Percentiles rank a stretch among this genome's conserved stretches.
These are phyloP conservation scores for Castanopsis chinensis DNA, from an alignment of 306 rosid species.

Conservation along the genomic window DNA sequence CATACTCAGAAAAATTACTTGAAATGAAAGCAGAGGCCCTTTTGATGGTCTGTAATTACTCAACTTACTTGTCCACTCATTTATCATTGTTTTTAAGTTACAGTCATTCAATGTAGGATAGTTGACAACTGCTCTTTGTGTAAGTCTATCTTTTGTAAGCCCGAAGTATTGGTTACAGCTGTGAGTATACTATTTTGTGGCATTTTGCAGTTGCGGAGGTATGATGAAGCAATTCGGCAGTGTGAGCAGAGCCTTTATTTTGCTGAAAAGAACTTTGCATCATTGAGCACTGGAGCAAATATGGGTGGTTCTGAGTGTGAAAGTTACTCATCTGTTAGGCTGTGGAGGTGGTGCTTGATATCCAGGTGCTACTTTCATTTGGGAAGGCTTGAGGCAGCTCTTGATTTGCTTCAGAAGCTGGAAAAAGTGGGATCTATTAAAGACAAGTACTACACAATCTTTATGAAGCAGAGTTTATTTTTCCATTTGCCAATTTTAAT, in stretches of 20 bases:
- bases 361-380: conserved; percentile 77
- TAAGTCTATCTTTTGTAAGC: background rate
- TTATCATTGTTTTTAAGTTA: conserved; percentile 7
- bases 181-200: conserved; percentile 17
- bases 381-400: conserved; percentile 89
- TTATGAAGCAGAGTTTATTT: conserved; percentile 18
- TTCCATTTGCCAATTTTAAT: conserved; percentile 23
- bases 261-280: conserved; percentile 69
- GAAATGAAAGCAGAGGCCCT: conserved; percentile 91
- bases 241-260: conserved; percentile 67
- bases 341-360: conserved; percentile 86
- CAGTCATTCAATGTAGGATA: conserved; percentile 7
- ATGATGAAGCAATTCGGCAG: conserved; percentile 71
- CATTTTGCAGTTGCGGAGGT: conserved; percentile 62
- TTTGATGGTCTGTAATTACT: conserved; percentile 49
- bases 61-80: conserved; percentile 16
- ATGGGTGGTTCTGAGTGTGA: conserved; percentile 31
- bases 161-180: conserved; percentile 4
- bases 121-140: conserved; percentile 24
- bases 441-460: conserved; percentile 49
- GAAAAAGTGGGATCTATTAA: conserved; percentile 40
- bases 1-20: conserved; percentile 78
- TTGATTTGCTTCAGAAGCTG: conserved; percentile 63
- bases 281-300: conserved; percentile 24
- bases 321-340: conserved; percentile 36